Conservation (phyloP, 139 green algal species). For the Eudorina sp. region DNA sequence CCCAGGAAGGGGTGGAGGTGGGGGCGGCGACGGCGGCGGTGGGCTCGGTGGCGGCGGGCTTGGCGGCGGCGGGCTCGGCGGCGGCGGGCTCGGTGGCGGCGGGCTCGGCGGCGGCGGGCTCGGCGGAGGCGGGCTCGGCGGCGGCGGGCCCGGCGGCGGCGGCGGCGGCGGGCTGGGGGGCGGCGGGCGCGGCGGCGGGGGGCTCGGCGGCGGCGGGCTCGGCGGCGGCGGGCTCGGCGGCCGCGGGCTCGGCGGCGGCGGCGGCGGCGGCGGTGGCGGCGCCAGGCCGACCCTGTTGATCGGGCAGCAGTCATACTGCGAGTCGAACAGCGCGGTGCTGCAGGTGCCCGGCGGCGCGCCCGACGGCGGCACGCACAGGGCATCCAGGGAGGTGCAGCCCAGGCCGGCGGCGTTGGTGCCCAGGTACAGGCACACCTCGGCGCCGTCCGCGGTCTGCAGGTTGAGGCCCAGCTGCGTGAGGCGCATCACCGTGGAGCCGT, state of each 20-base stretch:
- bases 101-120: background rate
- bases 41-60: background rate
- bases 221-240: background rate
- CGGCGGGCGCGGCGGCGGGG: background rate
- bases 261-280: background rate
- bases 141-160: background rate
- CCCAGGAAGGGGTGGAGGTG: background rate
- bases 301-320: constrained; percentile 10
- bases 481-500: background rate
- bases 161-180: background rate
- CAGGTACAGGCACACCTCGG: constrained; percentile 20
- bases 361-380: constrained; percentile 3
- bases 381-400: constrained; percentile 10
- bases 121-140: background rate
- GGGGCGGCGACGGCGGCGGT: background rate
- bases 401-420: background rate
- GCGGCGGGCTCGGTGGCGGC: background rate
- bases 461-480: constrained; percentile 26
- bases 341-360: background rate
- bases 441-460: background rate
- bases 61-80: background rate
- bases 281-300: background rate
- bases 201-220: background rate
- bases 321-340: background rate
- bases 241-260: background rate